phyloP scores from a whole-genome alignment of 306 rosid species.

The Prunus fruticosa region DNA sequence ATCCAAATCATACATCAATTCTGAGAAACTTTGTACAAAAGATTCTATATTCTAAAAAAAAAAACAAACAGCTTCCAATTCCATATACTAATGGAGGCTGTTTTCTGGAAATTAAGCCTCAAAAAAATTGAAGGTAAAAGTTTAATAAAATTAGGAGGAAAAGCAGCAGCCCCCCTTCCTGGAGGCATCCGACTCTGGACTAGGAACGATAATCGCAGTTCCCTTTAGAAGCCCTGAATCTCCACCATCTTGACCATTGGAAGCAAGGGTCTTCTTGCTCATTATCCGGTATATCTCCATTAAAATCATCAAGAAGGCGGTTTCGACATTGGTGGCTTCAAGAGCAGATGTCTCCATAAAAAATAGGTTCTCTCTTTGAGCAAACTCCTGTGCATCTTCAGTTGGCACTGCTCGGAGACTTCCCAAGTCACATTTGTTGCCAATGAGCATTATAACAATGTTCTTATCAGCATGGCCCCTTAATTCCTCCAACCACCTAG shows the following conservation, averaged over 20 bases:
- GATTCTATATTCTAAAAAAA: conserved; percentile 32
- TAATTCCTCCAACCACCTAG: conserved; percentile 81
- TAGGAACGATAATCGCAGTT: conserved; percentile 62
- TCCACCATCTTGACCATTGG: conserved; percentile 33
- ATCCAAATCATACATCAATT: background rate
- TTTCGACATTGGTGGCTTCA: conserved; percentile 83
- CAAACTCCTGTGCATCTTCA: conserved; percentile 91
- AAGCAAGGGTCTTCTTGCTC: conserved; percentile 61
- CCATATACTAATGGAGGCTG: background rate
- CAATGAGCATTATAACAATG: conserved; percentile 77
- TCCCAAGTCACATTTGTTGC: conserved; percentile 80
- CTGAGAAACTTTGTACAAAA: conserved; percentile 34
- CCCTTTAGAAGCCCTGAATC: conserved; percentile 59
- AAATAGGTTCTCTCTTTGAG: conserved; percentile 86
- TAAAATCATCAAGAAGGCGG: conserved; percentile 71
- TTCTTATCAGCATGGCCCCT: conserved; percentile 78
- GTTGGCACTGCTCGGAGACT: conserved; percentile 83
- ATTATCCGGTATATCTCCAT: conserved; percentile 68
- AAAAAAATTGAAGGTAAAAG: background rate
- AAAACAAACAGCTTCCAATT: background rate
- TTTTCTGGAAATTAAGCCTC: background rate
- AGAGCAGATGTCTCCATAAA: conserved; percentile 96
- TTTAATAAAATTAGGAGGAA: conserved; percentile 17
- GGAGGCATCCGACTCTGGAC: conserved; percentile 27
- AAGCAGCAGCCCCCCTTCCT: conserved; percentile 64